A percentile compares a stretch with the other conserved stretches of the same genome.
These are phyloP conservation scores for Hondaea fermentalgiana DNA, from an alignment of 108 stramenopile genomes.

Conservation along the genomic window DNA sequence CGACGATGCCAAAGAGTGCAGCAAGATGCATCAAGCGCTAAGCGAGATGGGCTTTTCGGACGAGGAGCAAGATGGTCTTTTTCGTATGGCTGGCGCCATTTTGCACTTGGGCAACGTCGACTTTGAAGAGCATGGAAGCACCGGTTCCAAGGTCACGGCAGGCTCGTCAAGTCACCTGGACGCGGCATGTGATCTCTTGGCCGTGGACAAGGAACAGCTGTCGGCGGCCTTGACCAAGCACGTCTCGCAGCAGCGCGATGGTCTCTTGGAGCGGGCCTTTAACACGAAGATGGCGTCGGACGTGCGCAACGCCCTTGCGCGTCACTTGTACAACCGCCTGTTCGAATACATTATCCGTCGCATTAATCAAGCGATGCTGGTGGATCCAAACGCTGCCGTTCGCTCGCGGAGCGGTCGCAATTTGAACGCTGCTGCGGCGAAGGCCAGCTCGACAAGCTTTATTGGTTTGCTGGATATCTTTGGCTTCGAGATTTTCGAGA, in stretches of 20 bases:
- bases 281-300: conserved; percentile 68
- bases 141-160: neutral
- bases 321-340: conserved; percentile 83
- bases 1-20: conserved; percentile 22
- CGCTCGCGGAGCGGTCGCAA: neutral
- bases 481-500: conserved; percentile 54
- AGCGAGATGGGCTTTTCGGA: conserved; percentile 30
- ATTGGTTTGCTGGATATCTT: conserved; percentile 55
- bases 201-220: conserved; percentile 66
- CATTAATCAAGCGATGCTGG: conserved; percentile 73
- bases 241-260: conserved; percentile 41
- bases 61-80: conserved; percentile 55
- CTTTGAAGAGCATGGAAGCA: conserved; percentile 49
- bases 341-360: conserved; percentile 81
- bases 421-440: neutral
- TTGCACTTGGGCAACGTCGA: conserved; percentile 79
- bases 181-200: conserved; percentile 62
- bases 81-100: conserved; percentile 71
- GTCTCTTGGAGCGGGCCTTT: conserved; percentile 47
- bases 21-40: neutral
- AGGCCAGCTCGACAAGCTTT: neutral
- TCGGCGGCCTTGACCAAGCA: conserved; percentile 65
- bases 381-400: neutral
- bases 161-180: conserved; percentile 23
- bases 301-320: conserved; percentile 83